A percentile compares a stretch with the other conserved stretches of the same genome.
Conservation (phyloP, 768 basidiomycete species). For the Mycena rosella region DNA sequence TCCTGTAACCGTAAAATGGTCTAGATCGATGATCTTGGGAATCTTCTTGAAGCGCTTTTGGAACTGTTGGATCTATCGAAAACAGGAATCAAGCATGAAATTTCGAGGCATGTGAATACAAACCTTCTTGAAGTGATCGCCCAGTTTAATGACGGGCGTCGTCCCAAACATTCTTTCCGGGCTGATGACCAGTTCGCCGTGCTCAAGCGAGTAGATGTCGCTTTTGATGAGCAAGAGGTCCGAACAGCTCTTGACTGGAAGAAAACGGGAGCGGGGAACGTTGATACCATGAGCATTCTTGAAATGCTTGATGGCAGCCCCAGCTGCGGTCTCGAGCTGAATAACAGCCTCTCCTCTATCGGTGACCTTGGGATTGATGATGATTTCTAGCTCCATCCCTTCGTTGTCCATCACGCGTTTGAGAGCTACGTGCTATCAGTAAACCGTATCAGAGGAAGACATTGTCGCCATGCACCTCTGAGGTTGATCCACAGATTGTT, state of each 20-base stretch:
- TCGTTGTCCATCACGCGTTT: conserved; percentile 81
- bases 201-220: conserved; percentile 90
- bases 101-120: no score
- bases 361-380: conserved; percentile 78
- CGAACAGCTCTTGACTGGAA: conserved; percentile 91
- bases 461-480: conserved; percentile 47
- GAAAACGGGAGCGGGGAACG: conserved; percentile 93
- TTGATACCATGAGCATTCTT: conserved; percentile 92
- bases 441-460: background rate
- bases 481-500: conserved; percentile 75
- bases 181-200: conserved; percentile 90
- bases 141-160: conserved; percentile 97
- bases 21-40: conserved; percentile 90
- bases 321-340: conserved; percentile 90
- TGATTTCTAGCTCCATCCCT: conserved; percentile 82
- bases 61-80: conserved; percentile 80
- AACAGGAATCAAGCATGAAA: no score
- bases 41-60: conserved; percentile 97
- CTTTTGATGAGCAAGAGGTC: conserved; percentile 91
- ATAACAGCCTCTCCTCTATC: conserved; percentile 80
- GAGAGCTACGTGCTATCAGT: conserved; percentile 58
- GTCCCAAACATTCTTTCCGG: conserved; percentile 84
- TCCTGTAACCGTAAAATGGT: conserved; percentile 94
- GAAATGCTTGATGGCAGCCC: conserved; percentile 95
- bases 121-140: conserved; percentile 97